Conservation (phyloP, 202 grass and related monocot species). For the Elaeis oleifera region DNA sequence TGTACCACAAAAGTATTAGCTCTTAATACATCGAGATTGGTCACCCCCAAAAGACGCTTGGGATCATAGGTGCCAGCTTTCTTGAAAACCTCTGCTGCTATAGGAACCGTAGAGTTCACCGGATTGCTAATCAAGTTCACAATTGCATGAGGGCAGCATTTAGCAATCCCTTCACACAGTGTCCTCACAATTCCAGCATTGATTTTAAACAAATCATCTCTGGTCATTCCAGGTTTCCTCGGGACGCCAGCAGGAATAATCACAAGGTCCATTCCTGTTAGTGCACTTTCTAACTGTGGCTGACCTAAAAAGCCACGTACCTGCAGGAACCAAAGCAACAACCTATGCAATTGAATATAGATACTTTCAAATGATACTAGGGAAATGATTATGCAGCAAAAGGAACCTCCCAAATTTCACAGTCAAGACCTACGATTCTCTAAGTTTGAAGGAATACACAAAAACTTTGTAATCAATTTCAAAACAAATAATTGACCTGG, state of each 20-base stretch:
- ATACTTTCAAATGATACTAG: too few species aligned
- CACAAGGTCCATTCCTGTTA: constrained; percentile 88
- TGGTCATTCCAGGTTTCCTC: constrained; percentile 86
- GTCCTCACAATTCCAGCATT: constrained; percentile 86
- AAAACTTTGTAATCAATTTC: too few species aligned
- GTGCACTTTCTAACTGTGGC: constrained; percentile 62
- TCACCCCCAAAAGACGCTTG: constrained; percentile 79
- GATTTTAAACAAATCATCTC: constrained; percentile 92
- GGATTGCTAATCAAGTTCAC: constrained; percentile 93
- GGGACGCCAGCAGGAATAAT: constrained; percentile 86
- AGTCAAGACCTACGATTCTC: too few species aligned
- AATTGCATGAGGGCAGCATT: constrained; percentile 65
- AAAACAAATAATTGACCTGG: too few species aligned
- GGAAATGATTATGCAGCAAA: too few species aligned
- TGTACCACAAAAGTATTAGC: constrained; percentile 98
- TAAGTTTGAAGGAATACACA: too few species aligned
- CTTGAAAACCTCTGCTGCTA: constrained; percentile 88
- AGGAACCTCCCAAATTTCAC: too few species aligned
- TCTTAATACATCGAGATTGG: constrained; percentile 88
- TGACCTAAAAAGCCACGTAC: constrained; percentile 90
- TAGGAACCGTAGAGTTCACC: constrained; percentile 81
- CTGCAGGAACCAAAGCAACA: constrained; percentile 29
- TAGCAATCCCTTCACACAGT: constrained; percentile 76
- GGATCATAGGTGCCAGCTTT: constrained; percentile 78
- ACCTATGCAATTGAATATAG: constrained; percentile 11